phyloP scores from a whole-genome alignment of 257 asterid genomes.

The Cordia subcordata region DNA sequence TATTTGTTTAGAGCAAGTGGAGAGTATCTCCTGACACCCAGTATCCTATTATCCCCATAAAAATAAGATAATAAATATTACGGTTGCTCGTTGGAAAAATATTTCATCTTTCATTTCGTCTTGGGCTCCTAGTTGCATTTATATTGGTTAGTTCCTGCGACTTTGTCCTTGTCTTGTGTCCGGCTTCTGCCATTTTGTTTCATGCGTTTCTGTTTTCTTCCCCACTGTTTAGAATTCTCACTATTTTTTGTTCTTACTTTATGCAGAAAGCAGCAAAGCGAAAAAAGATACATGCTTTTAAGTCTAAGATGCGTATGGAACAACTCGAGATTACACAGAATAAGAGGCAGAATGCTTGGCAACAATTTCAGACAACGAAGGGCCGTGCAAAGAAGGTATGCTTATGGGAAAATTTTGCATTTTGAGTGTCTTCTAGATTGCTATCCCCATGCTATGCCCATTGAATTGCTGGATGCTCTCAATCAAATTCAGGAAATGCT shows the following conservation, averaged over 20 bases:
- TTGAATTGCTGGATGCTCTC: no score
- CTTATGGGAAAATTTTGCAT: not conserved
- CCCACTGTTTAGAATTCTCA: not conserved
- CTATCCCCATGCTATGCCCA: not conserved
- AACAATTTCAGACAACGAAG: constrained; percentile 92
- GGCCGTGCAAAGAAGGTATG: constrained; percentile 86
- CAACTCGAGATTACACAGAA: constrained; percentile 87
- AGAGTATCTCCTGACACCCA: no score
- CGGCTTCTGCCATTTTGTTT: not conserved
- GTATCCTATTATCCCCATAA: no score
- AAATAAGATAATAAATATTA: no score
- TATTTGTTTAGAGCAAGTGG: no score
- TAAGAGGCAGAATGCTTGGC: constrained; percentile 98
- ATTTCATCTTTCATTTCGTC: not conserved
- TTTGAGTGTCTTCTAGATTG: not conserved
- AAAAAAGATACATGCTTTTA: constrained; percentile 85
- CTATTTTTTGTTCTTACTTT: constrained; percentile 1
- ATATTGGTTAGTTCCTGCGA: not conserved
- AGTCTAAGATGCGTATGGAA: constrained; percentile 93
- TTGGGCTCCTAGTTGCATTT: not conserved
- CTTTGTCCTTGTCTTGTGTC: not conserved
- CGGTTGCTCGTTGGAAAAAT: no score
- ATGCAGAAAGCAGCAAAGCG: constrained; percentile 82
- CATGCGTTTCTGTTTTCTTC: not conserved
- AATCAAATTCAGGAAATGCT: no score